A percentile compares a stretch with the other conserved stretches of the same genome.
These are phyloP conservation scores for Backusella westeae DNA, from an alignment of 192 early-diverging fungal genomes.

Conservation along the genomic window DNA sequence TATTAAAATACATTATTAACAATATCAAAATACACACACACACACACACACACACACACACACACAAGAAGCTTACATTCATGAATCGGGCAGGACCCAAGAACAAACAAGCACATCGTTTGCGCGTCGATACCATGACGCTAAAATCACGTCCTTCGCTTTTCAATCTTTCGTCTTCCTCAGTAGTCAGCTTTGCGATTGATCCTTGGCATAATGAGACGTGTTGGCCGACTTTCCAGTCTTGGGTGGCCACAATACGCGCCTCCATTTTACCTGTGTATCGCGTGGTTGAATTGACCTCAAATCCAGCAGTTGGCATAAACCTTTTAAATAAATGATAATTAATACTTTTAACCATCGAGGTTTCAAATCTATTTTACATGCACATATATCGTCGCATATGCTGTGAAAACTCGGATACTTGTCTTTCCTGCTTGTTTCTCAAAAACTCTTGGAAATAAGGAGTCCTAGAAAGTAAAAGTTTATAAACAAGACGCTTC, in stretches of 20 bases:
- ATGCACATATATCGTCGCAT: slow-evolving; percentile 39
- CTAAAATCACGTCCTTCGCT: slow-evolving; percentile 49
- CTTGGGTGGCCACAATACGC: slow-evolving; percentile 50
- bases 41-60: background rate
- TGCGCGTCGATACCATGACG: slow-evolving; percentile 46
- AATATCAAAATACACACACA: no score
- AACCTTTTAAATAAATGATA: slow-evolving; percentile 32
- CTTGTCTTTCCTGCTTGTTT: slow-evolving; percentile 25
- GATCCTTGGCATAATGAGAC: slow-evolving; percentile 48
- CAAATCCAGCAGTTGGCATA: slow-evolving; percentile 52
- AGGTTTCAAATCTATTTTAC: background rate
- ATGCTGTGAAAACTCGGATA: slow-evolving; percentile 45
- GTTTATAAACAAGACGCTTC: background rate
- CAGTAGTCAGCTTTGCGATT: slow-evolving; percentile 43
- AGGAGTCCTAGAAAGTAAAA: background rate
- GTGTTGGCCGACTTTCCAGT: slow-evolving; percentile 45
- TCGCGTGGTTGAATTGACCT: slow-evolving; percentile 50
- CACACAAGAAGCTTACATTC: slow-evolving; percentile 40
- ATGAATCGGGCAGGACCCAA: slow-evolving; percentile 64
- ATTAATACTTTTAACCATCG: no score
- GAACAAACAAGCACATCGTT: slow-evolving; percentile 49
- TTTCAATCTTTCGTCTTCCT: slow-evolving; percentile 51
- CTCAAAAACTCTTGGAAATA: slow-evolving; percentile 33
- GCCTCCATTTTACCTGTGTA: slow-evolving; percentile 52
- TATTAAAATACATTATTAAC: slow-evolving; percentile 11